Conservation (phyloP, 306 rosid genomes). For the Oxytropis ochrocephala region DNA sequence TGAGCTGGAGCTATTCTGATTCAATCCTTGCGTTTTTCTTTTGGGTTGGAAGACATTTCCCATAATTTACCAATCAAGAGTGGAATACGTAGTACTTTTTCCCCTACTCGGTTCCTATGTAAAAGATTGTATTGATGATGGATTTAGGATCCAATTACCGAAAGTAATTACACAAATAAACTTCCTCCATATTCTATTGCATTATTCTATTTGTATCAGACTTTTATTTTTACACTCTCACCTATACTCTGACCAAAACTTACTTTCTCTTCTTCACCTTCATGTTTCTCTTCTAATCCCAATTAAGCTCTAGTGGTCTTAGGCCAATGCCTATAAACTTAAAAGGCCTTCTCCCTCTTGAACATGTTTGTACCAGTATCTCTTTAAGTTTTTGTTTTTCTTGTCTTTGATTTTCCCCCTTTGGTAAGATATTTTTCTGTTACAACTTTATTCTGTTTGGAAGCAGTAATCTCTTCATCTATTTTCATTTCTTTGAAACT, state of each 20-base stretch:
- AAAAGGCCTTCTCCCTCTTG: not conserved
- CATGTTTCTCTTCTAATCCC: not conserved
- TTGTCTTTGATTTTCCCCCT: no score
- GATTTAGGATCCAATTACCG: not conserved
- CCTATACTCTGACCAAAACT: not conserved
- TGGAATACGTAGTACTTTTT: not conserved
- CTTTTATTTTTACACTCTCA: not conserved
- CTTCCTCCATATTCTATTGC: not conserved
- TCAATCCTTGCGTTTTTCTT: not conserved
- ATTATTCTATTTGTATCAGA: not conserved
- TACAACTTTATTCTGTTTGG: no score
- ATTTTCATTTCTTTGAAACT: no score
- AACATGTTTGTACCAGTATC: not conserved
- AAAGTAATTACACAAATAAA: not conserved
- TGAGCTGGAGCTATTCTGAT: not conserved
- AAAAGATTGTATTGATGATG: not conserved
- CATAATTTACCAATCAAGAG: not conserved
- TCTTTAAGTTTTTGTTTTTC: no score
- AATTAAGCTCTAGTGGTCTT: not conserved
- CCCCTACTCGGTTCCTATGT: not conserved
- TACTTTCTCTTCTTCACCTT: not conserved
- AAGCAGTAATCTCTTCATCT: no score
- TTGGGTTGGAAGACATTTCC: constrained; percentile 5
- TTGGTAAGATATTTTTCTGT: no score
- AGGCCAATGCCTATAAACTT: not conserved